Conservation (phyloP, 495 filamentous ascomycete species). For the Penicillium chermesinum region DNA sequence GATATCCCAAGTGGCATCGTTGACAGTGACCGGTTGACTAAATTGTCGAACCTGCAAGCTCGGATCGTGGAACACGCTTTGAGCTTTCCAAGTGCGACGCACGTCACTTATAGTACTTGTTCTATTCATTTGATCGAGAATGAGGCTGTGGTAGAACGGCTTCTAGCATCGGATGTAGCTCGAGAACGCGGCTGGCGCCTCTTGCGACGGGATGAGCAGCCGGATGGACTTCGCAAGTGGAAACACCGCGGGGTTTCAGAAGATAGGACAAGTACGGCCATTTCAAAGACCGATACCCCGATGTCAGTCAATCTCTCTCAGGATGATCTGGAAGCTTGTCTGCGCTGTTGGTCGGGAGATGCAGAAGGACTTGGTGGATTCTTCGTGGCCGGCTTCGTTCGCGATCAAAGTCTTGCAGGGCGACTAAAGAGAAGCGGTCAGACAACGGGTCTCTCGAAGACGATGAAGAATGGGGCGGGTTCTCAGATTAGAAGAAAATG, state of each 20-base stretch:
- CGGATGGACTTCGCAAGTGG: conserved; percentile 67
- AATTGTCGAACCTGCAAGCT: conserved; percentile 73
- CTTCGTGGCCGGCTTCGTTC: conserved; percentile 63
- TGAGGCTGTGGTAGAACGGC: conserved; percentile 70
- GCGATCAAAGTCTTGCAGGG: conserved; percentile 29
- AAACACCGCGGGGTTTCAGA: conserved; percentile 54
- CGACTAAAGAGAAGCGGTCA: not conserved
- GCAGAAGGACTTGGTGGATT: conserved; percentile 72
- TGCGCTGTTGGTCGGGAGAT: conserved; percentile 75
- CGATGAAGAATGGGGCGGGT: conserved; percentile 43
- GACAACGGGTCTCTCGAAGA: conserved; percentile 11
- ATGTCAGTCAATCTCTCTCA: conserved; percentile 32
- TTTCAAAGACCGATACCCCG: conserved; percentile 1
- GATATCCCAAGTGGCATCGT: conserved; percentile 23
- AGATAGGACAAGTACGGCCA: conserved; percentile 19
- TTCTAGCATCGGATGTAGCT: conserved; percentile 62
- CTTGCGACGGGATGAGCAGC: conserved; percentile 62
- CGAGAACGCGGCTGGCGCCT: conserved; percentile 69
- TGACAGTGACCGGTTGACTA: conserved; percentile 52
- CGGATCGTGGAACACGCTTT: conserved; percentile 77
- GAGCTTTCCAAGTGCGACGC: conserved; percentile 67
- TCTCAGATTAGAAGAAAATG: conserved; percentile 35
- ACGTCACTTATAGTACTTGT: conserved; percentile 88
- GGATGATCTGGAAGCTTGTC: conserved; percentile 65
- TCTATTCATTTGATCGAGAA: conserved; percentile 84